Conservation (phyloP, 2,329 filamentous ascomycete genomes). For the Simplicillium aogashimaense region DNA sequence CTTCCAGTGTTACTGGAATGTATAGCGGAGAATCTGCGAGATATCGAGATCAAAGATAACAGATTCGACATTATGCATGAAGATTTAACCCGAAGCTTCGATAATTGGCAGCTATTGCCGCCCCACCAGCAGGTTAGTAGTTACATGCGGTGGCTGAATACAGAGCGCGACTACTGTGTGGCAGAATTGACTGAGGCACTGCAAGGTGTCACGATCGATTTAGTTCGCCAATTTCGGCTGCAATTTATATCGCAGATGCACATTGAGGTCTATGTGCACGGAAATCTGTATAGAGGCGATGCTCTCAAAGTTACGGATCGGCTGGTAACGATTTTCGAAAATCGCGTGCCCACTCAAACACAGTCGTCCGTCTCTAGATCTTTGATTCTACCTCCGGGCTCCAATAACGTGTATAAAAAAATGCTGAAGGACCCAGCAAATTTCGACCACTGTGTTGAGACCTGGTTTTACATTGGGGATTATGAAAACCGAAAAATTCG, state of each 20-base stretch:
- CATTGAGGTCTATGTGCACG: constrained; percentile 80
- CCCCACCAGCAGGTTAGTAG: constrained; percentile 83
- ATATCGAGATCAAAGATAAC: constrained; percentile 72
- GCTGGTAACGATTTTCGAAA: constrained; percentile 67
- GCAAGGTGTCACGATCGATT: constrained; percentile 60
- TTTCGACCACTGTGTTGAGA: constrained; percentile 79
- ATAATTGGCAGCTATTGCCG: constrained; percentile 80
- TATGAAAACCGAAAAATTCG: constrained; percentile 59
- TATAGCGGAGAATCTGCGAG: constrained; percentile 72
- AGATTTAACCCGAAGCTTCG: constrained; percentile 61
- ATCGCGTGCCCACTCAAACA: constrained; percentile 59
- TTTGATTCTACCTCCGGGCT: constrained; percentile 66
- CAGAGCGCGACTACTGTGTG: constrained; percentile 67
- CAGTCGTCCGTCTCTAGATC: constrained; percentile 76
- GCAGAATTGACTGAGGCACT: constrained; percentile 74
- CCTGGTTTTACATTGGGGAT: constrained; percentile 61
- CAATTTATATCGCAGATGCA: constrained; percentile 75
- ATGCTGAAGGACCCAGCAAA: constrained; percentile 78
- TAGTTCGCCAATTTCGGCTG: constrained; percentile 67
- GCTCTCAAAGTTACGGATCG: constrained; percentile 76
- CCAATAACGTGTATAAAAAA: constrained; percentile 76
- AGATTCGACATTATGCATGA: constrained; percentile 91
- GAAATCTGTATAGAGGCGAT: constrained; percentile 91
- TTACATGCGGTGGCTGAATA: constrained; percentile 71
- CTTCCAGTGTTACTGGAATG: constrained; percentile 84